Percentiles rank a stretch among this genome's conserved stretches.
These are phyloP conservation scores for Kwoniella shivajii DNA, from an alignment of 1,284 basidiomycete genomes.

Conservation along the genomic window DNA sequence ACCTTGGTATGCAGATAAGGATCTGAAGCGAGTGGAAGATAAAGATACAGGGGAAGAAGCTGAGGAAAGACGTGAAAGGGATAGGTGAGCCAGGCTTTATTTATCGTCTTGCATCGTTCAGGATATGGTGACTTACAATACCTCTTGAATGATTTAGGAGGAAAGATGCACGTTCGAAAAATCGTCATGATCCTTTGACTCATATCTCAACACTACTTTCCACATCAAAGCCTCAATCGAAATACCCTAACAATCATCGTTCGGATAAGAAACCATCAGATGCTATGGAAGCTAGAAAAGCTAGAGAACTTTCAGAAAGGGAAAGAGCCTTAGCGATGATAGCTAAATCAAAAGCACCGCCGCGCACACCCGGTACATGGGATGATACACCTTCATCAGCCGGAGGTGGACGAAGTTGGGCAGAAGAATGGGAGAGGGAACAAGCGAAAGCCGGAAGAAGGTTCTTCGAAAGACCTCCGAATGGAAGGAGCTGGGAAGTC, in stretches of 20 bases:
- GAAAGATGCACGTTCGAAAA: conserved; percentile 47
- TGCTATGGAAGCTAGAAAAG: conserved; percentile 26
- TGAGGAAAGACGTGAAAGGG: conserved; percentile 41
- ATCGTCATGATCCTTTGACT: conserved; percentile 47
- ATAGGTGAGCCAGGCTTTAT: conserved; percentile 28
- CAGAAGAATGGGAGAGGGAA: conserved; percentile 43
- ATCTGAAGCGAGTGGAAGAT: conserved; percentile 49
- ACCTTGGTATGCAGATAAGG: conserved; percentile 54
- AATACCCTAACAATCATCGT: neutral
- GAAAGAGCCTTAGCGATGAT: conserved; percentile 51
- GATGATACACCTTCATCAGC: conserved; percentile 37
- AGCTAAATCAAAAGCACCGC: conserved; percentile 28
- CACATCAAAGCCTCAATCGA: conserved; percentile 8
- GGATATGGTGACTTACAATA: neutral
- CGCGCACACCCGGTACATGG: conserved; percentile 18
- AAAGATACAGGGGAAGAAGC: conserved; percentile 47
- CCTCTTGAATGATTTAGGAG: conserved; percentile 26
- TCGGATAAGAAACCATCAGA: neutral
- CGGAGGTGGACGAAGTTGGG: conserved; percentile 28
- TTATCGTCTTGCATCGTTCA: neutral
- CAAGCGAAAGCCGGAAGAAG: conserved; percentile 43
- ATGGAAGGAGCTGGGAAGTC: conserved; percentile 12
- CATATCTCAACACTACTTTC: conserved; percentile 35
- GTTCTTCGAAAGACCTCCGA: conserved; percentile 17
- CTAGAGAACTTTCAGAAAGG: conserved; percentile 43